A percentile compares a stretch with the other conserved stretches of the same genome.
Evolutionary conservation across 2,329 filamentous ascomycete species (phyloP).

Genomic region (Epichloe gansuensis): DNA sequence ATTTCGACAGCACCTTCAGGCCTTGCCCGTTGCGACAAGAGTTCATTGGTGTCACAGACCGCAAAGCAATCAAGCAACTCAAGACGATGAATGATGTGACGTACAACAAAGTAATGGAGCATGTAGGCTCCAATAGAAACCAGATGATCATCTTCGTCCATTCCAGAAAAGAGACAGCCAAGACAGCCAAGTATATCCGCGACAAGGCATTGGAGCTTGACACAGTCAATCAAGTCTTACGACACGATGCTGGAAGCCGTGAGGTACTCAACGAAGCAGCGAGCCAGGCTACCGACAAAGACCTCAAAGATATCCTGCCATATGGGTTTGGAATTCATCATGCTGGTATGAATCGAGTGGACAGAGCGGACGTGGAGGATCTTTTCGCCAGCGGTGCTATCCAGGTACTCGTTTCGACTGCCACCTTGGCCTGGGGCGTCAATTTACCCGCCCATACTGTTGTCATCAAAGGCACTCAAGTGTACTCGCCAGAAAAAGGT

Average conservation of each 20-base stretch:
- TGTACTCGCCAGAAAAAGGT: constrained; percentile 97
- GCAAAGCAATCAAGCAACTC: constrained; percentile 96
- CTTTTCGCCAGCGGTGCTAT: constrained; percentile 84
- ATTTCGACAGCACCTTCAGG: constrained; percentile 88
- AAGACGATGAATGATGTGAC: constrained; percentile 99
- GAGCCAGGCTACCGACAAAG: constrained; percentile 67
- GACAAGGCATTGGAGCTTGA: constrained; percentile 97
- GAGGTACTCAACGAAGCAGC: constrained; percentile 81
- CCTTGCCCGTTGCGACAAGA: constrained; percentile 93
- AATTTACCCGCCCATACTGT: constrained; percentile 96
- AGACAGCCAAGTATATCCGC: constrained; percentile 89
- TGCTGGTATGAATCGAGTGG: constrained; percentile 90
- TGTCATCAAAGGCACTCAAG: constrained; percentile 96
- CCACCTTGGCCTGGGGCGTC: constrained; percentile 97
- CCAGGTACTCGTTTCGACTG: constrained; percentile 91
- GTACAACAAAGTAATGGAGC: constrained; percentile 93
- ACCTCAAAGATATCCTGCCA: constrained; percentile 85
- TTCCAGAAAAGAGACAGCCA: constrained; percentile 93
- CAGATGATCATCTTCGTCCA: constrained; percentile 99
- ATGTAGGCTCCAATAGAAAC: constrained; percentile 83
- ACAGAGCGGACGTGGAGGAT: constrained; percentile 89
- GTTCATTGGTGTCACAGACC: constrained; percentile 93
- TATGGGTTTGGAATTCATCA: constrained; percentile 98
- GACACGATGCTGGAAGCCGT: constrained; percentile 80
- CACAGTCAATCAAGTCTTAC: constrained; percentile 89